Evolutionary conservation across 441 rosid species (phyloP).

Genomic region (Erysimum cheiri): DNA sequence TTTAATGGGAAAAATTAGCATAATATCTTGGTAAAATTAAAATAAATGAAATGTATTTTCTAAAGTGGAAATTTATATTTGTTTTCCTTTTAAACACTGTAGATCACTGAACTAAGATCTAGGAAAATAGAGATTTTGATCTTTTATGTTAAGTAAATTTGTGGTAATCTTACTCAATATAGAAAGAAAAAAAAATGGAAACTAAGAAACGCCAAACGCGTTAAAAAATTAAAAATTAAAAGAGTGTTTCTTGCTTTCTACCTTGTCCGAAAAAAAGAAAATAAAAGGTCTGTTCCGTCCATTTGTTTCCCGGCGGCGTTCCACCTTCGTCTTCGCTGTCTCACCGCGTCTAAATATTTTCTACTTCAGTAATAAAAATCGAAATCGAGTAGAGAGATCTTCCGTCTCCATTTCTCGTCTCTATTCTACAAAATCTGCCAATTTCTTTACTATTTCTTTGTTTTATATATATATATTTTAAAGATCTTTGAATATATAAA

Average conservation of each 20-base stretch:
- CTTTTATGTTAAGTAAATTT: slow-evolving; percentile 9
- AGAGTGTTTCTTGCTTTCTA: slow-evolving; percentile 7
- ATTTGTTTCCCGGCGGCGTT: slow-evolving; percentile 34
- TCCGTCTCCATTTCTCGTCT: not conserved
- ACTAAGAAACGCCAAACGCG: slow-evolving; percentile 24
- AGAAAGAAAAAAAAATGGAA: slow-evolving; percentile 6
- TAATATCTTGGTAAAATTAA: not conserved
- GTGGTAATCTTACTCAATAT: not conserved
- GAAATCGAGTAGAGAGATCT: slow-evolving; percentile 24
- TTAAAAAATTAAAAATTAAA: not conserved
- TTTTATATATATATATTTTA: not conserved
- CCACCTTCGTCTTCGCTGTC: slow-evolving; percentile 19
- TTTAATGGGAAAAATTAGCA: not conserved
- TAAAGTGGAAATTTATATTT: not conserved
- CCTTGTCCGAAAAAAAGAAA: slow-evolving; percentile 40
- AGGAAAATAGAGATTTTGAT: not conserved
- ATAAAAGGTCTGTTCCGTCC: slow-evolving; percentile 1
- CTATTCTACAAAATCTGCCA: not conserved
- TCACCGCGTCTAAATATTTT: slow-evolving; percentile 32
- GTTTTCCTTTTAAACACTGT: not conserved
- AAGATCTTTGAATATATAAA: slow-evolving; percentile 29
- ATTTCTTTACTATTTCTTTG: not conserved
- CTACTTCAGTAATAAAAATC: slow-evolving; percentile 5
- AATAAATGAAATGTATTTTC: not conserved
- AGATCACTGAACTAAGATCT: not conserved